Evolutionary conservation across 1,139 yeast genomes (phyloP), one percentile per base, ranked within the genome.

Genomic region (Lodderomyces beijingensis): DNA sequence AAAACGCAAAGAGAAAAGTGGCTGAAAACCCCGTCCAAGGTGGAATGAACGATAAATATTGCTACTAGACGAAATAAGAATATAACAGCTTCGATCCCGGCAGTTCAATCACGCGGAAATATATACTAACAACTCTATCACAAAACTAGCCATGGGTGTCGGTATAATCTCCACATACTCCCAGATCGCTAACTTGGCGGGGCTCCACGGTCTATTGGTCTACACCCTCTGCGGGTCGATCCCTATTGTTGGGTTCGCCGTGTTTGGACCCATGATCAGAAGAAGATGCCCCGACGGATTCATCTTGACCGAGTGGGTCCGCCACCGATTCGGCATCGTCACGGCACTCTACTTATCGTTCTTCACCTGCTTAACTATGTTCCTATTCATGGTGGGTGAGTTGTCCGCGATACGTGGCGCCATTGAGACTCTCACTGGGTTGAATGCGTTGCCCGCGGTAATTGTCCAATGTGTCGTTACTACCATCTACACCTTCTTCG

Each of bases 271-370:
- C 0, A 54, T 78, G 9, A 81, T 89, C 41, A 69, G 96, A 45
- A 72, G 65, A 40, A 74, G 74, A 45, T 85, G 95, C 49, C 96
- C 97, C 1, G 78, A 84, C 7, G 97, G 96, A 4, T 89, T 89
- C 53, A 87, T 89, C 26, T 65, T 89, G 43, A 86, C 96, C n/a
- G 96, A 88, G 53, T 89, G 97, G 97, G 93, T 86, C 10, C 73
- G 86, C 50, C 77, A 75, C 27, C 67, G 96, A 42, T 89, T 70
- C 50, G 97, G 96, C 2, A 52, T 68, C 4, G 59, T 80, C 14
- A 70, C 95, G 5, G 83, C 85, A 1, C 64, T 86, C 43, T 86
- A 85, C 47, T 61, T 89, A 35, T 80, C 94, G 4, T 79, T 78
- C 32, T 86, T 88, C 57, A 87, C 96, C 3, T 73, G 89, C 38